Percentiles rank a stretch among this genome's conserved stretches.
These are phyloP conservation scores for Aspergillus persii DNA, from an alignment of 2,329 filamentous ascomycete species.

Conservation along the genomic window DNA sequence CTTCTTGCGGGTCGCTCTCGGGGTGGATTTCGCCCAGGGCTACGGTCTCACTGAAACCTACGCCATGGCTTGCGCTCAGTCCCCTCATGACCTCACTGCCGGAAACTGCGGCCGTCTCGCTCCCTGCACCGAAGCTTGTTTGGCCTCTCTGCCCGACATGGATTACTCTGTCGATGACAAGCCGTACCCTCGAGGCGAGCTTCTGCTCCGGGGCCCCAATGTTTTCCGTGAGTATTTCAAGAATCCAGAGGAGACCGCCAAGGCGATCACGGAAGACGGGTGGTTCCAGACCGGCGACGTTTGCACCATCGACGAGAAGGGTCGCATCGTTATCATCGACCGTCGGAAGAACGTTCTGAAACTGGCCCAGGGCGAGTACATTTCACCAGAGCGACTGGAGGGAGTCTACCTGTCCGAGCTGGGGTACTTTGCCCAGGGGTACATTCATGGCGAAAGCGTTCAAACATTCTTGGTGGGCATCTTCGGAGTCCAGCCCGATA, in stretches of 20 bases:
- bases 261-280: conserved; percentile 78
- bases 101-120: conserved; percentile 79
- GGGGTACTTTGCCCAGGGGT: conserved; percentile 74
- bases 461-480: conserved; percentile 81
- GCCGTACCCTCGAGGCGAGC: conserved; percentile 84
- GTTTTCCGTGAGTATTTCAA: conserved; percentile 87
- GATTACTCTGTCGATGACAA: conserved; percentile 87
- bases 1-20: conserved; percentile 82
- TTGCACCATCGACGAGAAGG: conserved; percentile 75
- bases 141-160: conserved; percentile 87
- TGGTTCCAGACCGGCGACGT: conserved; percentile 99
- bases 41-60: conserved; percentile 96
- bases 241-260: conserved; percentile 81
- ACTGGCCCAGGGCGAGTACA: conserved; percentile 95
- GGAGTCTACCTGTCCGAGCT: conserved; percentile 86
- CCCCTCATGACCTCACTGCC: conserved; percentile 65
- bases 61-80: conserved; percentile 70
- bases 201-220: conserved; percentile 76
- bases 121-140: conserved; percentile 69
- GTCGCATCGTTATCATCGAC: conserved; percentile 90
- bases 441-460: conserved; percentile 84
- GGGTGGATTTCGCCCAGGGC: conserved; percentile 76
- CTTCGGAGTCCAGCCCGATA: conserved; percentile 81
- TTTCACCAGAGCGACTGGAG: conserved; percentile 95
- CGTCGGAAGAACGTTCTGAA: conserved; percentile 99